Conservation (phyloP, 306 rosid genomes). For the Lotus japonicus region DNA sequence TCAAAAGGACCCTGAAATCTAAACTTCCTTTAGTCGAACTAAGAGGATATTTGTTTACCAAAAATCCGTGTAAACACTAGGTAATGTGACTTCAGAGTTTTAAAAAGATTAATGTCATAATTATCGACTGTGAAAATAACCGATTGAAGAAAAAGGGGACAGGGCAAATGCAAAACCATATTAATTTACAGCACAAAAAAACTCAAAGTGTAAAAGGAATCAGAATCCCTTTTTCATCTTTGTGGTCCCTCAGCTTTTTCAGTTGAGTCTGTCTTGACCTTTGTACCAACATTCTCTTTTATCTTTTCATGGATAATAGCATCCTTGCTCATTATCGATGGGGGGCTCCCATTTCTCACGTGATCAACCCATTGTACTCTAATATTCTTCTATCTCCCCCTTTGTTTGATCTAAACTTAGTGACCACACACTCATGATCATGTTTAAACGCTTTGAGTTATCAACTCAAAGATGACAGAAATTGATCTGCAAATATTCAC, state of each 20-base stretch:
- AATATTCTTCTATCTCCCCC: background rate
- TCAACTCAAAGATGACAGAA: background rate
- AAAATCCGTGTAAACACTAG: too few relatives aligned
- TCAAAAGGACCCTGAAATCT: too few relatives aligned
- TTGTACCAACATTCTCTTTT: conserved; percentile 44
- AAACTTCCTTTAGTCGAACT: too few relatives aligned
- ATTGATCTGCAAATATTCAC: conserved; percentile 10
- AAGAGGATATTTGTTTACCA: too few relatives aligned
- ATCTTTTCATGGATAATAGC: background rate
- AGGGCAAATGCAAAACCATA: conserved; percentile 22
- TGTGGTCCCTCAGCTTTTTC: conserved; percentile 30
- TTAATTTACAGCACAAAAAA: conserved; percentile 22
- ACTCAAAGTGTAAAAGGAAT: conserved; percentile 28
- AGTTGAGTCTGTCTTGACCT: conserved; percentile 18
- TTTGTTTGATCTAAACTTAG: background rate
- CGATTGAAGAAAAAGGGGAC: too few relatives aligned
- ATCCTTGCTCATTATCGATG: too few relatives aligned
- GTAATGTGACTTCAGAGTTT: too few relatives aligned
- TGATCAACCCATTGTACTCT: conserved; percentile 9
- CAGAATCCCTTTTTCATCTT: conserved; percentile 35
- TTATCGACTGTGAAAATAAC: too few relatives aligned
- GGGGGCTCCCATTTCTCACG: conserved; percentile 17
- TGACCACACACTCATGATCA: background rate
- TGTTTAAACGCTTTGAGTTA: background rate
- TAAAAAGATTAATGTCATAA: too few relatives aligned